Conservation (phyloP, 257 asterid genomes). For the Forsythia viridissima region DNA sequence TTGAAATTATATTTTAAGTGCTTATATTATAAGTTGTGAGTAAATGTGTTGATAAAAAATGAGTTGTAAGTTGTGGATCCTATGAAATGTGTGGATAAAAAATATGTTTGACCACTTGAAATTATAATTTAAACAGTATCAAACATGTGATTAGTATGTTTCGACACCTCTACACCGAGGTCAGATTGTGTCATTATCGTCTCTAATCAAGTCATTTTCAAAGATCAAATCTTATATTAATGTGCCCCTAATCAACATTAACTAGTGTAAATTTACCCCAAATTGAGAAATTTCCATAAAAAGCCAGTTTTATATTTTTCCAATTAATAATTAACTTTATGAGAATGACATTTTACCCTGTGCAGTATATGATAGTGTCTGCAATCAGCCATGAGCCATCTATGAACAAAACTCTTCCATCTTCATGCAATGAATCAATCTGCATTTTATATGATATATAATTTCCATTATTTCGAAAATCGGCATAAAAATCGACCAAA, state of each 20-base stretch:
- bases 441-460: conserved; percentile 30
- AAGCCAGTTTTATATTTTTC: background rate
- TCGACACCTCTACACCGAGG: background rate
- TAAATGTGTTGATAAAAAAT: too few relatives aligned
- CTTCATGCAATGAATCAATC: conserved; percentile 76
- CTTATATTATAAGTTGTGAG: too few relatives aligned
- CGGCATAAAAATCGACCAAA: background rate
- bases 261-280: background rate
- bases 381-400: conserved; percentile 65
- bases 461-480: background rate
- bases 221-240: background rate
- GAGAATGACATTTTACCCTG: conserved; percentile 58
- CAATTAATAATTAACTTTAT: background rate
- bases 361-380: conserved; percentile 80
- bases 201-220: background rate
- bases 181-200: background rate
- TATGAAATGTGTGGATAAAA: too few relatives aligned
- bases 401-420: conserved; percentile 64
- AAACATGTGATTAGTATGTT: too few relatives aligned
- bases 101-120: too few relatives aligned
- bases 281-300: background rate
- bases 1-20: too few relatives aligned
- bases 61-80: too few relatives aligned
- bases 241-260: background rate
- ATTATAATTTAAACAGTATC: too few relatives aligned